Evolutionary conservation across 352 stramenopile species (phyloP), one percentile per base, ranked within the genome.

Genomic region (Pelagophyceae sp.): DNA sequence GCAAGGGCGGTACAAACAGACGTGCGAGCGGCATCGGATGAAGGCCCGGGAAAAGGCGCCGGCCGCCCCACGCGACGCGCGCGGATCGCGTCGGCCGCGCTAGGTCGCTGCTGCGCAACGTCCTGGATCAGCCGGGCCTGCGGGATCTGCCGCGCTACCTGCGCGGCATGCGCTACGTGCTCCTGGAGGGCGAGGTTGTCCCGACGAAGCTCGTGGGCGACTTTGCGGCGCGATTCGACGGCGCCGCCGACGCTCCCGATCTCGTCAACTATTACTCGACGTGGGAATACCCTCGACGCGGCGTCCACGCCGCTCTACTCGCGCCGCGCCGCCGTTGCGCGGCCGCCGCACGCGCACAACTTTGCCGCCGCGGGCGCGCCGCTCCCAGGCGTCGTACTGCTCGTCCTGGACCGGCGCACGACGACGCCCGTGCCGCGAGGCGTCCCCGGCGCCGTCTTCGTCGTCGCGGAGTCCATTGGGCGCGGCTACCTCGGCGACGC

Each of bases 191-290:
- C 6, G 67, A 74, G 38, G 35, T 74, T 23, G 67, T 74, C 35
- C 35, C 67, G 25, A n/a, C 11, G 27, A 58, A 17, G 3, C 35
- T 74, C 67, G 67, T 74, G 35, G 67, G 31, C 25, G 67, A 74
- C 67, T 74, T 74, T n/a, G 27, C 35, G 20, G 33, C 67, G 27
- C 20, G 17, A 19, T 74, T 74, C 29, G 33, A 0, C 6, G 27
- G 45, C 45, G 11, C 11, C 45, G 45, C 45, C 45, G 45, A 54
- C 2, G 33, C 35, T 37, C 38, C 6, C 35, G 38, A 54, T 37
- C 33, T 74, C 33, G 67, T 74, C 33, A 74, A 74, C 67, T 74
- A 74, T n/a, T 74, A 74, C 29, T 37, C 20, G 20, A 74, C 67
- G 35, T 74, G 67, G 67, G 67, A 74, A n/a, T 23, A 37, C 2